Conservation (phyloP, 2,329 filamentous ascomycete genomes). For the Mycogone perniciosa region DNA sequence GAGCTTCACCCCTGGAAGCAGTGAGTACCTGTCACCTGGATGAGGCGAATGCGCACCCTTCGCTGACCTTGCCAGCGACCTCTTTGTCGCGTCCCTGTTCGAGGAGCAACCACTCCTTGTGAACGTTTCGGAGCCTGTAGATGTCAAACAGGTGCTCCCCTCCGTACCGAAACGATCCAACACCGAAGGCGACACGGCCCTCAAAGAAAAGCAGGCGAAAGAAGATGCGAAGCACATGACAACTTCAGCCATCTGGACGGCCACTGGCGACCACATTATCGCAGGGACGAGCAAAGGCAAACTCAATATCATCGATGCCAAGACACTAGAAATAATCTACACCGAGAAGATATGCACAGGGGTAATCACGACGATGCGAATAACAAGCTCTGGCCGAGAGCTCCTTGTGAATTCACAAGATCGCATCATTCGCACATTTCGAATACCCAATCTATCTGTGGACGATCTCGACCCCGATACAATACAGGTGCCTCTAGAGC, state of each 20-base stretch:
- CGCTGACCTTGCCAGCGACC: slow-evolving; percentile 48
- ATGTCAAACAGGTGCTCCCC: slow-evolving; percentile 70
- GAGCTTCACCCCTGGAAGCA: slow-evolving; percentile 89
- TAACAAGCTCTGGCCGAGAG: slow-evolving; percentile 76
- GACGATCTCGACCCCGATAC: slow-evolving; percentile 73
- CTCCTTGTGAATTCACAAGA: slow-evolving; percentile 90
- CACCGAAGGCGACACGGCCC: slow-evolving; percentile 60
- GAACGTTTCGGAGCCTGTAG: slow-evolving; percentile 63
- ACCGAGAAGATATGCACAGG: slow-evolving; percentile 83
- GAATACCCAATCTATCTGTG: slow-evolving; percentile 69
- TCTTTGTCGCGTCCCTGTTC: slow-evolving; percentile 87
- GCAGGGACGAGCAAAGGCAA: slow-evolving; percentile 93
- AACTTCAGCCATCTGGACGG: slow-evolving; percentile 84
- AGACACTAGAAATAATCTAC: slow-evolving; percentile 75
- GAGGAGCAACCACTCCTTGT: slow-evolving; percentile 89
- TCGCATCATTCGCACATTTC: slow-evolving; percentile 87
- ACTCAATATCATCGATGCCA: slow-evolving; percentile 87
- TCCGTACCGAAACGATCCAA: slow-evolving; percentile 73
- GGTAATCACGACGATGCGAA: slow-evolving; percentile 79
- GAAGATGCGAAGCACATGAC: slow-evolving; percentile 94
- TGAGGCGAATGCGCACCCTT: not conserved
- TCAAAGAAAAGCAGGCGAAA: slow-evolving; percentile 76
- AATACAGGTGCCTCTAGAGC: slow-evolving; percentile 84
- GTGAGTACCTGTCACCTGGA: slow-evolving; percentile 37
- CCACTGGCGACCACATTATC: slow-evolving; percentile 79